phyloP scores from a whole-genome alignment of 345 rosid genomes.

The Eucalyptus tenuipes region DNA sequence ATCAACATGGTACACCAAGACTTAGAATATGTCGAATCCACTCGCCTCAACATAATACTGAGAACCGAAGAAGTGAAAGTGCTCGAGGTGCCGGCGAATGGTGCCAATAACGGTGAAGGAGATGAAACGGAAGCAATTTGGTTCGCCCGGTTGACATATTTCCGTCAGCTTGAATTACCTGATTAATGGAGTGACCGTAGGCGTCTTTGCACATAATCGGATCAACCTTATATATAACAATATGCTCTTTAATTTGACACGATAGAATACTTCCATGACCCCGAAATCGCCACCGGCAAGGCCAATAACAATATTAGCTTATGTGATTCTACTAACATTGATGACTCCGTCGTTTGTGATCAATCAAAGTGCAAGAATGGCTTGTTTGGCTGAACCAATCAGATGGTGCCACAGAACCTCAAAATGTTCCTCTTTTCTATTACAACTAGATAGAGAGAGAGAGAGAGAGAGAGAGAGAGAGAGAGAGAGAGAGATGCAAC shows the following conservation, averaged over 20 bases:
- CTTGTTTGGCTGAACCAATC: neutral
- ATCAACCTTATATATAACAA: neutral
- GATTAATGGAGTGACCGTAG: neutral
- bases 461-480: neutral
- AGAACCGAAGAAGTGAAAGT: neutral
- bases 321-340: neutral
- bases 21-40: too few relatives aligned
- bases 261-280: neutral
- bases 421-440: neutral
- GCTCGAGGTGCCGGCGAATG: neutral
- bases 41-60: too few relatives aligned
- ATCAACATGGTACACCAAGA: neutral
- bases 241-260: neutral
- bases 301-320: neutral
- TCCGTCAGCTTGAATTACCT: neutral
- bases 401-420: neutral
- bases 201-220: neutral
- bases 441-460: neutral
- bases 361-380: neutral
- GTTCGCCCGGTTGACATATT: neutral
- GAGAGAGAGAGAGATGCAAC: neutral
- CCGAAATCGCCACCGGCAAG: neutral
- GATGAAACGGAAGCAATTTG: neutral
- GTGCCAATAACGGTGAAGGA: neutral
- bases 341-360: neutral